phyloP scores from a whole-genome alignment of 31 red algal genomes.

The Porphyra umbilicalis region DNA sequence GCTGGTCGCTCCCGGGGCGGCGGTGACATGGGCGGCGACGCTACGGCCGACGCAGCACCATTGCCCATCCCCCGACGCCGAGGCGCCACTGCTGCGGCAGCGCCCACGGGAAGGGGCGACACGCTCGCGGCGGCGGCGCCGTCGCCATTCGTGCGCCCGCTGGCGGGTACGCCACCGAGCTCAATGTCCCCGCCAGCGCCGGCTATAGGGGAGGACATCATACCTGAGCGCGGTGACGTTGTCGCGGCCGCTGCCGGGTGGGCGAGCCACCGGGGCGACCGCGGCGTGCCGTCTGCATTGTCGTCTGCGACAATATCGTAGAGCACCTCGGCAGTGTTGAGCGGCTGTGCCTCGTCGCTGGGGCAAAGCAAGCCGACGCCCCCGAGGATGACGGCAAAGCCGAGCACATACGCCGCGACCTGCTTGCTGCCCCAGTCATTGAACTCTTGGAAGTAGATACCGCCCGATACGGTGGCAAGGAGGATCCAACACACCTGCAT shows the following conservation, averaged over 20 bases:
- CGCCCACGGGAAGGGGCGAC: background rate
- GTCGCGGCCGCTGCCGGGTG: background rate
- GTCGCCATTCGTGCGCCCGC: background rate
- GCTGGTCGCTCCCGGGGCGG: background rate
- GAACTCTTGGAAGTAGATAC: slow-evolving; percentile 86
- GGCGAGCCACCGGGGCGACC: background rate
- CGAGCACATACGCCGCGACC: slow-evolving; percentile 50
- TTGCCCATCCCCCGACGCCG: background rate
- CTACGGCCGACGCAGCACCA: background rate
- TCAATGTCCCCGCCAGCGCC: background rate
- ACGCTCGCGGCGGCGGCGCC: background rate
- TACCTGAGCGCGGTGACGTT: background rate
- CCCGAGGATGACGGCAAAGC: slow-evolving; percentile 42
- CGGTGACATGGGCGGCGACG: background rate
- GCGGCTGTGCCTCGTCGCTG: slow-evolving; percentile 46
- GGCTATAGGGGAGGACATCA: background rate
- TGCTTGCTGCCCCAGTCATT: slow-evolving; percentile 63
- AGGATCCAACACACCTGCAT: slow-evolving; percentile 89
- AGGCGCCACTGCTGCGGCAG: background rate
- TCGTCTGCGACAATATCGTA: slow-evolving; percentile 68
- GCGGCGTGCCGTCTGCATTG: slow-evolving; percentile 31
- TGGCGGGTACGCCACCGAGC: background rate
- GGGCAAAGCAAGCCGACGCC: slow-evolving; percentile 73
- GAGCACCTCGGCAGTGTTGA: slow-evolving; percentile 60
- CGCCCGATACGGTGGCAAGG: slow-evolving; percentile 60